Percentiles rank a stretch among this genome's conserved stretches.
These are phyloP conservation scores for Colletotrichum acutatum DNA, from an alignment of 2,329 filamentous ascomycete species.

Conservation along the genomic window DNA sequence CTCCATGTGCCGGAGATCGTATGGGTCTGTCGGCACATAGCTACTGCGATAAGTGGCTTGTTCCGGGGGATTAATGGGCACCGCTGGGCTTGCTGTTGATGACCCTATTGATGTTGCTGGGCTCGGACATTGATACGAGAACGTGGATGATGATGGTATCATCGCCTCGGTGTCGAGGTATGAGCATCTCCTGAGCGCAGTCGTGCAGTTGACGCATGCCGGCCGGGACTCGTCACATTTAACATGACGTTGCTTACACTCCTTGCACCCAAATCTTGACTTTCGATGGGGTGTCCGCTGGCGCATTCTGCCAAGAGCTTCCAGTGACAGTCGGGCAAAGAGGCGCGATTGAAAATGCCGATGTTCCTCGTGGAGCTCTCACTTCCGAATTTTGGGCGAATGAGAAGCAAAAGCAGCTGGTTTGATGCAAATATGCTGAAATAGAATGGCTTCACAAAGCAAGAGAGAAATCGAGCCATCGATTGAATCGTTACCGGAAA, in stretches of 20 bases:
- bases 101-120: constrained; percentile 14
- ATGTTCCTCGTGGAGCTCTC: neutral
- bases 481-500: no score
- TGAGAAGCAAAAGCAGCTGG: no score
- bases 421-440: no score
- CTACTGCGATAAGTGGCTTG: neutral
- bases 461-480: no score
- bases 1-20: constrained; percentile 16
- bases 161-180: constrained; percentile 36
- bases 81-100: neutral
- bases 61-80: neutral
- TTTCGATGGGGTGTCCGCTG: constrained; percentile 45
- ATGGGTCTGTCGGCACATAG: constrained; percentile 10
- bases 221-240: constrained; percentile 56
- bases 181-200: constrained; percentile 49
- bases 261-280: constrained; percentile 52
- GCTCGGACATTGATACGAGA: constrained; percentile 13
- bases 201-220: constrained; percentile 52
- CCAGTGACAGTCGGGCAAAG: no score
- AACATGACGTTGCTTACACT: constrained; percentile 54
- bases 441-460: no score
- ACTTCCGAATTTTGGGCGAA: neutral
- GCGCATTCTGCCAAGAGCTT: constrained; percentile 1
- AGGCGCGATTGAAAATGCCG: no score
- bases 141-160: neutral